These are phyloP conservation scores for Leishmania tarentolae DNA, from an alignment of 208 protist species.

Conservation along the genomic window DNA sequence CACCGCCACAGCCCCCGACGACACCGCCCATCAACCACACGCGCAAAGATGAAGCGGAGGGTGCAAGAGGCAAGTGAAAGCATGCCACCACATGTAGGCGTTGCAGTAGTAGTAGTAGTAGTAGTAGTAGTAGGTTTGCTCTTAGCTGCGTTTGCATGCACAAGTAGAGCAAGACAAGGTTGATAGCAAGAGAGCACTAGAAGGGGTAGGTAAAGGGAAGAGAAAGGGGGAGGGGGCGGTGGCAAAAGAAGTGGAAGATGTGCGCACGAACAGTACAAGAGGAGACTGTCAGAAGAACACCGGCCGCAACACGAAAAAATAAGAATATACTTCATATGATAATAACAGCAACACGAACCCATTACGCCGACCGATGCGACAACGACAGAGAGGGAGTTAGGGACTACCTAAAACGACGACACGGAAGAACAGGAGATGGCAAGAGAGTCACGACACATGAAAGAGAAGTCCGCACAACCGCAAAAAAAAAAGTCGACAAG, in stretches of 20 bases:
- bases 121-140: background rate
- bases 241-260: background rate
- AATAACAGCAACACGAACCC: background rate
- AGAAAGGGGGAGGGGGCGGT: background rate
- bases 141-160: background rate
- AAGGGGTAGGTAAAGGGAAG: background rate
- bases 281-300: background rate
- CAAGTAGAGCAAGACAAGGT: background rate
- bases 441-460: background rate
- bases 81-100: background rate
- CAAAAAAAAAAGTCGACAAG: background rate
- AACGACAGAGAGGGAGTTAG: conserved; percentile 1
- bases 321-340: conserved; percentile 7
- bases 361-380: background rate
- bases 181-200: background rate
- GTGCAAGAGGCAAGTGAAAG: background rate
- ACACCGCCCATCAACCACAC: background rate
- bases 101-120: background rate
- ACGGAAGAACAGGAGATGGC: background rate
- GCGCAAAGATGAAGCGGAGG: background rate
- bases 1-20: background rate
- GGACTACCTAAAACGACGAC: background rate
- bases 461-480: background rate
- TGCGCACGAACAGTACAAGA: background rate
- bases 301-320: background rate